phyloP scores from a whole-genome alignment of 2,329 filamentous ascomycete species.

The Pyricularia pennisetigena region DNA sequence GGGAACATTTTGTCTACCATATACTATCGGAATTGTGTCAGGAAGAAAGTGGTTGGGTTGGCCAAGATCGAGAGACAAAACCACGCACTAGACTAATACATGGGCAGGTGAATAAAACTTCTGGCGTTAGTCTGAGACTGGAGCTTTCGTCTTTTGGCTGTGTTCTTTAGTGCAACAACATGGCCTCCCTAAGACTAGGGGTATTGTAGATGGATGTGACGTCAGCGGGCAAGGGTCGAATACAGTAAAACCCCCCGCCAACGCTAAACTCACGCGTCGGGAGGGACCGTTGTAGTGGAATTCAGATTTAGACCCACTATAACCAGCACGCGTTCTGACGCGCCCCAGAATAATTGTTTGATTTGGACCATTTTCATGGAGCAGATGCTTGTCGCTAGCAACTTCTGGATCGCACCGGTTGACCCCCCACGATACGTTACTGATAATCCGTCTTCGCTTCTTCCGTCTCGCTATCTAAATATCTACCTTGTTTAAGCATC shows the following conservation, averaged over 20 bases:
- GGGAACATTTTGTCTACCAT: too few relatives aligned
- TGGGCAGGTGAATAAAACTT: too few relatives aligned
- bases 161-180: too few relatives aligned
- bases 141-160: too few relatives aligned
- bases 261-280: neutral
- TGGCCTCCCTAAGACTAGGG: neutral
- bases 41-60: too few relatives aligned
- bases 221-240: neutral
- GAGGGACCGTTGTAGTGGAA: neutral
- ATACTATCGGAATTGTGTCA: too few relatives aligned
- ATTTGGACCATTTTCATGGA: neutral
- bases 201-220: neutral
- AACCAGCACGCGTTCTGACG: neutral
- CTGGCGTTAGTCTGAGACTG: too few relatives aligned
- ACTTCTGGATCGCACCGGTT: neutral
- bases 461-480: neutral
- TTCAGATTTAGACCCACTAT: neutral
- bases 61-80: too few relatives aligned
- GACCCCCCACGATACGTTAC: neutral
- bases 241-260: neutral
- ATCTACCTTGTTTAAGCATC: neutral
- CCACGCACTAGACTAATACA: too few relatives aligned
- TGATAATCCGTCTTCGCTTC: neutral
- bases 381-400: neutral
- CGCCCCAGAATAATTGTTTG: neutral